phyloP scores from a whole-genome alignment of 495 filamentous ascomycete genomes.

The Talaromyces thailandensis region DNA sequence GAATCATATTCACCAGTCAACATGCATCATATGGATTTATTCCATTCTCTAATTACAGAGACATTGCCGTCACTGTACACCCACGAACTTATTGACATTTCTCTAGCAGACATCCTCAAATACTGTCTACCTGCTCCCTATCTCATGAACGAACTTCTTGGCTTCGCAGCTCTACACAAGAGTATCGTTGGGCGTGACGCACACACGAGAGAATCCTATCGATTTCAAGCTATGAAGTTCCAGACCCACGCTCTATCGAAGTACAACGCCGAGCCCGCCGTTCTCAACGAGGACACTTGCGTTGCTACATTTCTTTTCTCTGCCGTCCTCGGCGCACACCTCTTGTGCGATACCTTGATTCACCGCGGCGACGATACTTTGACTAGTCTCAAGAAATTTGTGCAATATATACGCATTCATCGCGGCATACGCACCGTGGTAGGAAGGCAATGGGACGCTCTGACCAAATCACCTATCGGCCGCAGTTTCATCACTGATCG shows the following conservation, averaged over 20 bases:
- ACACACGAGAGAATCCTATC: slow-evolving; percentile 20
- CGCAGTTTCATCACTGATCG: slow-evolving; percentile 2
- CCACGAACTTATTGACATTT: not conserved
- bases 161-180: not conserved
- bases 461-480: not conserved
- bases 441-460: slow-evolving; percentile 14
- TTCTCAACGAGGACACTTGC: slow-evolving; percentile 25
- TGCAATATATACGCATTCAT: slow-evolving; percentile 32
- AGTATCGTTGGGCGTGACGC: not conserved
- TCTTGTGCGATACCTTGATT: slow-evolving; percentile 32
- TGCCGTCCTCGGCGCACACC: slow-evolving; percentile 31
- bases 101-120: not conserved
- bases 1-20: not conserved
- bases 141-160: not conserved
- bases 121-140: not conserved
- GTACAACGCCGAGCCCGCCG: slow-evolving; percentile 23
- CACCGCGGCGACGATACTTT: slow-evolving; percentile 20
- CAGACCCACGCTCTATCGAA: slow-evolving; percentile 37
- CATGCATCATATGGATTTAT: not conserved
- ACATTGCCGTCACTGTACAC: not conserved
- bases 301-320: slow-evolving; percentile 41
- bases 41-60: not conserved
- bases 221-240: slow-evolving; percentile 34
- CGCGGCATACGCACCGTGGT: slow-evolving; percentile 31
- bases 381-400: slow-evolving; percentile 23